phyloP scores from a whole-genome alignment of 2,329 filamentous ascomycete genomes.

The Penicillium sp. region DNA sequence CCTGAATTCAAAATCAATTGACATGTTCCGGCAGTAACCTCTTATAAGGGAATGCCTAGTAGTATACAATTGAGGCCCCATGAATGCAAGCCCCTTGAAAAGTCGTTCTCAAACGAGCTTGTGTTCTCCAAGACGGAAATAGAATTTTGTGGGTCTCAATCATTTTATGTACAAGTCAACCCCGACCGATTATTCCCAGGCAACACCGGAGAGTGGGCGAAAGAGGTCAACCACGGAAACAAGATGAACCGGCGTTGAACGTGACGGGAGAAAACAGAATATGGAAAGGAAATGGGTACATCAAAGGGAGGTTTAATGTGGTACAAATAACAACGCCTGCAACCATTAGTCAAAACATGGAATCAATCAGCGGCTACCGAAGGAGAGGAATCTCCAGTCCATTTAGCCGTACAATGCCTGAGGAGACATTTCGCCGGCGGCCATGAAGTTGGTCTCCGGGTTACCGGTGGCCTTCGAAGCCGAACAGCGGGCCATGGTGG shows the following conservation, averaged over 20 bases:
- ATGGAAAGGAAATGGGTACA: constrained; percentile 23
- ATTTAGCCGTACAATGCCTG: constrained; percentile 41
- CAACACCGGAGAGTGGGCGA: constrained; percentile 23
- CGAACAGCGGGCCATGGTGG: constrained; percentile 97
- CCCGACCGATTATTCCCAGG: constrained; percentile 25
- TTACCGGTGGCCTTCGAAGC: constrained; percentile 84
- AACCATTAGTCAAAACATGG: constrained; percentile 32
- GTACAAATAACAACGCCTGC: constrained; percentile 39
- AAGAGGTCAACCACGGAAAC: constrained; percentile 23
- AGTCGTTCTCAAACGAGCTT: not conserved
- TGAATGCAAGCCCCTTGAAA: not conserved
- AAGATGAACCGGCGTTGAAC: constrained; percentile 24
- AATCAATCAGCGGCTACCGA: constrained; percentile 22
- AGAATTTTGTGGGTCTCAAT: constrained; percentile 29
- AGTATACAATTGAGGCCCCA: too few relatives aligned
- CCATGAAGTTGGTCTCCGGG: constrained; percentile 77
- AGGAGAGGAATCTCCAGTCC: not conserved
- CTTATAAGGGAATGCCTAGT: too few relatives aligned
- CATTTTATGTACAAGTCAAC: constrained; percentile 40
- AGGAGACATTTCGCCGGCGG: constrained; percentile 58
- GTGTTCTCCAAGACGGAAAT: constrained; percentile 18
- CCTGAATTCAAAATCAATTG: not conserved
- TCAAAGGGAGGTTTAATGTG: constrained; percentile 32
- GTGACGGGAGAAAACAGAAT: constrained; percentile 24
- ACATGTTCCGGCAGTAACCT: not conserved